A percentile compares a stretch with the other conserved stretches of the same genome.
phyloP scores from a whole-genome alignment of 2,329 filamentous ascomycete species.

The Microdochium paspali region DNA sequence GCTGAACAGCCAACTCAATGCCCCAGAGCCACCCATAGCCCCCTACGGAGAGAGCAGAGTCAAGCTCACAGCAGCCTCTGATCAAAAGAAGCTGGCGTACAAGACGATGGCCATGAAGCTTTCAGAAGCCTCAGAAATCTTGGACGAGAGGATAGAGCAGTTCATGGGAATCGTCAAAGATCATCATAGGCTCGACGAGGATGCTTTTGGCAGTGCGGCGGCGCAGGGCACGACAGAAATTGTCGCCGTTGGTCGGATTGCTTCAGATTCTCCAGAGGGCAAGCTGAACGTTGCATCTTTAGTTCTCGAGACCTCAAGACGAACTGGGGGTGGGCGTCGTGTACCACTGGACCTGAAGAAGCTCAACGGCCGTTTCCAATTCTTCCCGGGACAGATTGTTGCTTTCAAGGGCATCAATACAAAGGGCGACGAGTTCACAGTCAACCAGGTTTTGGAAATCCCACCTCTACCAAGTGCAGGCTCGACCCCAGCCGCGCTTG shows the following conservation, averaged over 20 bases:
- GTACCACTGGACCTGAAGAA: slow-evolving; percentile 70
- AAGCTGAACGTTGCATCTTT: slow-evolving; percentile 79
- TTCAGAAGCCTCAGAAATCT: slow-evolving; percentile 81
- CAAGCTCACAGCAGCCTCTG: slow-evolving; percentile 76
- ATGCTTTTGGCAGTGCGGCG: slow-evolving; percentile 78
- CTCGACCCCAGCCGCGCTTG: slow-evolving; percentile 55
- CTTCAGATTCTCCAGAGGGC: slow-evolving; percentile 77
- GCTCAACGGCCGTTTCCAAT: slow-evolving; percentile 56
- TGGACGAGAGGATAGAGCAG: slow-evolving; percentile 92
- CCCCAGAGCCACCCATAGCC: slow-evolving; percentile 60
- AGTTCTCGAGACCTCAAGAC: slow-evolving; percentile 78
- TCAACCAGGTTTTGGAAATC: slow-evolving; percentile 64
- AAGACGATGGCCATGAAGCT: slow-evolving; percentile 93
- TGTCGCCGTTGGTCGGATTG: slow-evolving; percentile 84
- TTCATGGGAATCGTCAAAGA: slow-evolving; percentile 68
- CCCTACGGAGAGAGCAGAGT: slow-evolving; percentile 69
- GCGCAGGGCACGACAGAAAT: slow-evolving; percentile 78
- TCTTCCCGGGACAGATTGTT: slow-evolving; percentile 93
- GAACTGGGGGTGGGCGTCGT: slow-evolving; percentile 72
- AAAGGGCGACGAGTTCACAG: slow-evolving; percentile 73
- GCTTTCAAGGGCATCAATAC: slow-evolving; percentile 81
- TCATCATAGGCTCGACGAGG: slow-evolving; percentile 66
- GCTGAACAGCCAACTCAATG: slow-evolving; percentile 65
- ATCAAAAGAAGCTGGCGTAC: slow-evolving; percentile 84
- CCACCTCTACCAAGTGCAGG: slow-evolving; percentile 69